Percentiles rank a stretch among this genome's conserved stretches.
Evolutionary conservation across 192 early-diverging fungal genomes (phyloP).

Genomic region (Fimicolochytrium jonesii): DNA sequence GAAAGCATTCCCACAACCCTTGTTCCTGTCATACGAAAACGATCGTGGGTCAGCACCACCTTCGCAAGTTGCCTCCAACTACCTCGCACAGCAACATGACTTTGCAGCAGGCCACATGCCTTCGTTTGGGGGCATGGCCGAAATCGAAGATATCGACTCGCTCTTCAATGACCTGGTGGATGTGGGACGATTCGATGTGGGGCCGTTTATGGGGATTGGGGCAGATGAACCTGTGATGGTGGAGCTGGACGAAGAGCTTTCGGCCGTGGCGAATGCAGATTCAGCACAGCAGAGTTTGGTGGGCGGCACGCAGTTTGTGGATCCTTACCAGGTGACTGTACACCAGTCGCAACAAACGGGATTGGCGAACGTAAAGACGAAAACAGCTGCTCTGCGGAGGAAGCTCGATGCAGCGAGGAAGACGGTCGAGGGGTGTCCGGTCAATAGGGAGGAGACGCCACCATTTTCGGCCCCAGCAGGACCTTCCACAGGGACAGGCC

Average conservation of each 20-base stretch:
- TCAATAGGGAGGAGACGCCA: no score
- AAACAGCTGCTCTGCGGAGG: constrained; percentile 12
- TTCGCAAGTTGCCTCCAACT: background rate
- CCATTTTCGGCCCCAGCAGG: no score
- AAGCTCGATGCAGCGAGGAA: constrained; percentile 17
- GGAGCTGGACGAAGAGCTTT: background rate
- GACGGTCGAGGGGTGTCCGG: constrained; percentile 21
- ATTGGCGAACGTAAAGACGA: constrained; percentile 16
- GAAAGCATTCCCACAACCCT: no score
- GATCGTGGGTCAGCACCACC: no score
- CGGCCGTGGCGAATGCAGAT: no score
- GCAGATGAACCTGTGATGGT: background rate
- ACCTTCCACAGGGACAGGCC: no score
- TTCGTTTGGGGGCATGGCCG: constrained; percentile 3
- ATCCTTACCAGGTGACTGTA: background rate
- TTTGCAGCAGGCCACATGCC: background rate
- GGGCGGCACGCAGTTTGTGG: no score
- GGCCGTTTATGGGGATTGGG: background rate
- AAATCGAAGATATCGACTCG: constrained; percentile 18
- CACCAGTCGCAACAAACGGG: background rate
- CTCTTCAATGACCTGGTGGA: constrained; percentile 13
- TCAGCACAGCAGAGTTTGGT: no score
- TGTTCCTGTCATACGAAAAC: no score
- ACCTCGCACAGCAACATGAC: background rate
- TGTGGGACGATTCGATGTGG: background rate